Evolutionary conservation across 495 filamentous ascomycete genomes (phyloP), one percentile per base, ranked within the genome.

Genomic region (Hyaloscypha finlandica): DNA sequence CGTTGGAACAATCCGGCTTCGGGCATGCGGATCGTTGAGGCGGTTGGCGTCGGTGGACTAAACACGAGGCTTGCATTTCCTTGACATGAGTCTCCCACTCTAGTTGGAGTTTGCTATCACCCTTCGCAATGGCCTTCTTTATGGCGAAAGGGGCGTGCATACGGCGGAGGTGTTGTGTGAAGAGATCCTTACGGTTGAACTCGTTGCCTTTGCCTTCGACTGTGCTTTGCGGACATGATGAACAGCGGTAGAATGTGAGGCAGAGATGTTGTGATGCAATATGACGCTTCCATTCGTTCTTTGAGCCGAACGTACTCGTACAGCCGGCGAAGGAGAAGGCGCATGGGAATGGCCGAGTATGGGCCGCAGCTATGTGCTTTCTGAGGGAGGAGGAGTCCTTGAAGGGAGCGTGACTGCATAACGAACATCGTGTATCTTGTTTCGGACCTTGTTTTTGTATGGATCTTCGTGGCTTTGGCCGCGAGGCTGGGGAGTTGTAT

Each of bases 221-320:
- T 42, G 81, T 86, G 73, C 88, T 90, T 25, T 84, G 81, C 6
- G 86, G 86, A 39, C 91, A 86, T 30, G 94, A 87, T 22, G 83
- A 85, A 75, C 95, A 99, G 45, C 91, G 87, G 76, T 92, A 99
- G 76, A 89, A 93, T 48, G 88, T 88, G 20, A 94, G 80, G 65
- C 90, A 91, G 64, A 99, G 81, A 75, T 99, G 95, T 71, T 97
- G 91, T 3, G 92, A 94, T 32, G 85, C 84, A 67, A 97, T 89
- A 76, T 99, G 95, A 0, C 95, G 88, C 75, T 97, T 96, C 94
- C 94, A 99, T 75, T 99, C 95, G 72, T 97, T 98, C 74, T 98
- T 98, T 42, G 91, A 93, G 11, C 88, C 88, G 73, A 99, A 97
- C 0, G 87, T 93, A 70, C 90, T 92, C 8, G 75, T 75, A 75